phyloP scores from a whole-genome alignment of 2,329 filamentous ascomycete genomes.

The Aspergillus sp. region DNA sequence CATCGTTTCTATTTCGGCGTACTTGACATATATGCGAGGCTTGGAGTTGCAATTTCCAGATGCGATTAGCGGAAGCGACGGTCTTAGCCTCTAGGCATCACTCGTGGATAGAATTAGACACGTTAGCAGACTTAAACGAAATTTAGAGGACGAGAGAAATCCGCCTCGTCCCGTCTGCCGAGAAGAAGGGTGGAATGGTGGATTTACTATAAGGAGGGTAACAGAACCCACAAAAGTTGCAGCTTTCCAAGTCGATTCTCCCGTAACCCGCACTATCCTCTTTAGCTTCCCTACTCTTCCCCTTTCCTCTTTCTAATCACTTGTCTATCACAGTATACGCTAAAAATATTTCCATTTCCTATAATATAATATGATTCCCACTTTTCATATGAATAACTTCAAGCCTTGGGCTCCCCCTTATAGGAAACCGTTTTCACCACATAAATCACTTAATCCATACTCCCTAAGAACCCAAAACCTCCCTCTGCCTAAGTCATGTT shows the following conservation, averaged over 20 bases:
- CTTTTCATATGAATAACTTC: conserved; percentile 5
- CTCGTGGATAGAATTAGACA: conserved; percentile 5
- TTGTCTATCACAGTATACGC: not conserved
- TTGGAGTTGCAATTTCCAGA: conserved; percentile 3
- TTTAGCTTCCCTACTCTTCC: conserved; percentile 2
- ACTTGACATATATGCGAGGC: conserved; percentile 4
- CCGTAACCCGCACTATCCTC: too few relatives aligned
- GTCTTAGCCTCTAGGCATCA: conserved; percentile 3
- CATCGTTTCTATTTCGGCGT: conserved; percentile 1
- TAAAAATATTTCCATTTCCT: conserved; percentile 4
- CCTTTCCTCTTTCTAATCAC: conserved; percentile 1
- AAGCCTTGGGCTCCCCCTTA: conserved; percentile 6
- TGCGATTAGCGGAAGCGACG: conserved; percentile 5
- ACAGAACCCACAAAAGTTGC: conserved; percentile 2
- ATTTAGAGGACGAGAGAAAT: conserved; percentile 4
- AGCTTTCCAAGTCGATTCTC: conserved; percentile 3
- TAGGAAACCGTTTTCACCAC: conserved; percentile 1
- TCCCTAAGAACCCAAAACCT: conserved; percentile 1
- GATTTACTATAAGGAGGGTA: conserved; percentile 5
- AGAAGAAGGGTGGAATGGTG: conserved; percentile 4
- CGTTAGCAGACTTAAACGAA: conserved; percentile 4
- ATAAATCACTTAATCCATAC: conserved; percentile 2
- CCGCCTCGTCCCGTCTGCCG: conserved; percentile 4
- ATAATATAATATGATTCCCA: conserved; percentile 6
- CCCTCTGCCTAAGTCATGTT: conserved; percentile 2